phyloP scores from a whole-genome alignment of 1,284 basidiomycete species.

The Puccinia coronata region DNA sequence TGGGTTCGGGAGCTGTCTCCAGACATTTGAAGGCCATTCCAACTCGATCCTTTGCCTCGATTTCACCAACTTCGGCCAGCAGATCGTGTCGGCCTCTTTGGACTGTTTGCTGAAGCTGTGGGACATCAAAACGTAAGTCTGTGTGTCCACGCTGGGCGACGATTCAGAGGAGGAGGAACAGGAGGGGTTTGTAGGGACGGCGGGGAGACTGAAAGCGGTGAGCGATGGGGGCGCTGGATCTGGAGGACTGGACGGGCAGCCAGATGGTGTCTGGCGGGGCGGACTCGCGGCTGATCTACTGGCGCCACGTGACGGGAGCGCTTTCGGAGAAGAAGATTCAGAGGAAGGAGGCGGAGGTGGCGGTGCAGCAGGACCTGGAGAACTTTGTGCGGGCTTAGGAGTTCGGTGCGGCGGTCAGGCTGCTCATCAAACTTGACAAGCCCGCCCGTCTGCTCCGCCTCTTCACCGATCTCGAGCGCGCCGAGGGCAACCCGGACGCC shows the following conservation, averaged over 20 bases:
- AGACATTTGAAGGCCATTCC: conserved; percentile 94
- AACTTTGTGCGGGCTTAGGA: conserved; percentile 87
- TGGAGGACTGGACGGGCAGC: conserved; percentile 70
- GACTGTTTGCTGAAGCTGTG: conserved; percentile 96
- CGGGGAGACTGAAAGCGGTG: conserved; percentile 25
- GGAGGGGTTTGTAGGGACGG: conserved; percentile 59
- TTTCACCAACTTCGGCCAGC: conserved; percentile 79
- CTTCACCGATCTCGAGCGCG: conserved; percentile 66
- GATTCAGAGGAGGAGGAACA: conserved; percentile 70
- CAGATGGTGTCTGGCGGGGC: conserved; percentile 88
- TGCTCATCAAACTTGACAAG: conserved; percentile 88
- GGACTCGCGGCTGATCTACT: conserved; percentile 88
- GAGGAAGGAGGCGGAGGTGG: conserved; percentile 70
- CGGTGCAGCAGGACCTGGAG: conserved; percentile 91
- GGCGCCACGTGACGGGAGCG: conserved; percentile 86
- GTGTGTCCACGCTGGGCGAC: conserved; percentile 84
- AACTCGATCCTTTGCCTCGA: conserved; percentile 93
- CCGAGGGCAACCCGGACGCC: conserved; percentile 2
- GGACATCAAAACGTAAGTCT: conserved; percentile 86
- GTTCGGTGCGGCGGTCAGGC: conserved; percentile 83
- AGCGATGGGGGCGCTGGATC: conserved; percentile 83
- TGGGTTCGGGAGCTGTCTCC: conserved; percentile 37
- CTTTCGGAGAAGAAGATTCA: conserved; percentile 72
- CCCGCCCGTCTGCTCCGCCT: conserved; percentile 81
- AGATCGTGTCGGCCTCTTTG: conserved; percentile 82